A percentile compares a stretch with the other conserved stretches of the same genome.
Evolutionary conservation across 805 yeast genomes (phyloP).

Genomic region (Suhomyces xylopsoci): DNA sequence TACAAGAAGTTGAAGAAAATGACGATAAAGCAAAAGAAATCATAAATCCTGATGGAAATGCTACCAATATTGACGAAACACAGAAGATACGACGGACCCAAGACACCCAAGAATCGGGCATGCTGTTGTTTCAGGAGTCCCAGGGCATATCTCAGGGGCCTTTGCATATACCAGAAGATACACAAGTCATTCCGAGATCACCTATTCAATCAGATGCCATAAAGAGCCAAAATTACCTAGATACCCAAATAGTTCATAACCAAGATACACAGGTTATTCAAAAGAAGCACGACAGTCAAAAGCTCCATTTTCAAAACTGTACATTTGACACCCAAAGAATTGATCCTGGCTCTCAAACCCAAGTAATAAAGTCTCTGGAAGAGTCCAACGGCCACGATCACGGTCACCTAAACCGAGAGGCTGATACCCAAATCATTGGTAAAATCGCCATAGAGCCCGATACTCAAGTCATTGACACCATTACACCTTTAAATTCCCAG

Average conservation of each 20-base stretch:
- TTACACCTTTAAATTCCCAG: not conserved
- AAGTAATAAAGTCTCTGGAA: not conserved
- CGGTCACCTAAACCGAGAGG: not conserved
- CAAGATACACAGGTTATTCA: not conserved
- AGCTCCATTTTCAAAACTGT: not conserved
- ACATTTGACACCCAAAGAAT: not conserved
- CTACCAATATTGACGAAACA: not conserved
- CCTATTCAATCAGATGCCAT: not conserved
- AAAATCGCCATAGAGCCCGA: not conserved
- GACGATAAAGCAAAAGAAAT: not conserved
- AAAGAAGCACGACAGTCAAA: not conserved
- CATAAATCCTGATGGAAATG: not conserved
- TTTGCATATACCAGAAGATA: not conserved
- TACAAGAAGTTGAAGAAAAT: not conserved
- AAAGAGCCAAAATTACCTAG: not conserved
- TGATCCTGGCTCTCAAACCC: not conserved
- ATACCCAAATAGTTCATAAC: not conserved
- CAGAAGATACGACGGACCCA: slow-evolving; percentile 5
- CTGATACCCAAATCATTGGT: not conserved
- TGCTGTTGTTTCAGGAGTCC: slow-evolving; percentile 2
- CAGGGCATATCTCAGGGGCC: not conserved
- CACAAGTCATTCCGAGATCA: not conserved
- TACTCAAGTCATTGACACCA: no score
- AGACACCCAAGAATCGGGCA: not conserved
- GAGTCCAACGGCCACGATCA: not conserved